These are phyloP conservation scores for Chrysanthemum makinoi DNA, from an alignment of 129 eudicot species.

Conservation along the genomic window DNA sequence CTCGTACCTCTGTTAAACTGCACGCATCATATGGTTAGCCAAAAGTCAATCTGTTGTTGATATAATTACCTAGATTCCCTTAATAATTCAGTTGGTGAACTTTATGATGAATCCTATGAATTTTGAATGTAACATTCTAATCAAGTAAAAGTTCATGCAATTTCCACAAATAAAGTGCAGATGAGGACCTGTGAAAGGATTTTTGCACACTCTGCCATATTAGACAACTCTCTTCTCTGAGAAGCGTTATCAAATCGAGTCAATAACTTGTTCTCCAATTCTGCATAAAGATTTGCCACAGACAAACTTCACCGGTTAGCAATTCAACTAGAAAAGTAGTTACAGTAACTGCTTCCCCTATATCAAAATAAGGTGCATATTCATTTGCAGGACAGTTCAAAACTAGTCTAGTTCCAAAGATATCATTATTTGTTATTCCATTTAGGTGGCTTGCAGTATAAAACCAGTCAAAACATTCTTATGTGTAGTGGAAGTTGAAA, in stretches of 20 bases:
- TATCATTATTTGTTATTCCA: background rate
- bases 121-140: conserved; percentile 1
- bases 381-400: conserved; percentile 8
- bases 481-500: background rate
- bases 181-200: conserved; percentile 72
- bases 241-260: conserved; percentile 75
- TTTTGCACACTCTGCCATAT: conserved; percentile 95
- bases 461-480: conserved; percentile 3
- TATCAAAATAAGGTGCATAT: conserved; percentile 15
- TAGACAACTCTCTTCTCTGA: conserved; percentile 73
- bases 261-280: conserved; percentile 80
- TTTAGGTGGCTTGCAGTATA: background rate
- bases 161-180: background rate
- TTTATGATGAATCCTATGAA: conserved; percentile 1
- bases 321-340: background rate
- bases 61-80: conserved; percentile 3
- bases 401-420: no score
- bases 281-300: conserved; percentile 38
- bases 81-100: background rate
- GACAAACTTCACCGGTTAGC: conserved; percentile 10
- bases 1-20: conserved; percentile 97
- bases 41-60: conserved; percentile 12
- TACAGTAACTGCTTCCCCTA: conserved; percentile 4
- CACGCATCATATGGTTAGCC: conserved; percentile 21
- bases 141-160: background rate